Conservation (phyloP, 306 rosid species). For the Aeschynomene evenia region DNA sequence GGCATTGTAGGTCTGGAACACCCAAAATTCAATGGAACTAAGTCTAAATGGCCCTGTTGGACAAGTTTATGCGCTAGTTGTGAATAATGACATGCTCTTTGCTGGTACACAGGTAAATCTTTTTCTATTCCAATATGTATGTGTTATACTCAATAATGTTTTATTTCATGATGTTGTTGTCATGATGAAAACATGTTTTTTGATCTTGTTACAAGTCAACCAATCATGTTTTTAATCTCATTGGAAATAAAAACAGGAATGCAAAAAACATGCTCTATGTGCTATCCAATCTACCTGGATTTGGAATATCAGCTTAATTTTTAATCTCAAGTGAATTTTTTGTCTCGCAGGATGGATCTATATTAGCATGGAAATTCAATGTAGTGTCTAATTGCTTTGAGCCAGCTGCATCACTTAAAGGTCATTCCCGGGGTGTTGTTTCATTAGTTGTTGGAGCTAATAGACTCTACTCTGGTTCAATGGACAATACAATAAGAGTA, state of each 20-base stretch:
- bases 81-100: constrained; percentile 83
- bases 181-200: no score
- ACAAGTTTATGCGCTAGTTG: constrained; percentile 86
- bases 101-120: constrained; percentile 92
- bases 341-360: constrained; percentile 82
- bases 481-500: constrained; percentile 87
- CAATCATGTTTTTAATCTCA: background rate
- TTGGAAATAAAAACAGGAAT: background rate
- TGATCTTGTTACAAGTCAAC: background rate
- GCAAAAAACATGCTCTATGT: background rate
- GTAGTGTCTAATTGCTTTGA: constrained; percentile 67
- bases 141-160: constrained; percentile 14
- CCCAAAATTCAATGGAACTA: constrained; percentile 64
- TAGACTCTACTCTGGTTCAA: constrained; percentile 95
- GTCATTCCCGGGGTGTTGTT: constrained; percentile 79
- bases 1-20: constrained; percentile 85
- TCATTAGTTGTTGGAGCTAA: constrained; percentile 94
- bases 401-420: constrained; percentile 82
- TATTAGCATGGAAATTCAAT: constrained; percentile 88
- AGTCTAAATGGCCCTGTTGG: constrained; percentile 93
- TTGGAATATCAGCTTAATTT: background rate
- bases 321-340: constrained; percentile 25
- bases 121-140: background rate
- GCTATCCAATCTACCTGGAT: background rate
- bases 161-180: constrained; percentile 13